Evolutionary conservation across 345 rosid species (phyloP).

Genomic region (Lepidium aucheri): DNA sequence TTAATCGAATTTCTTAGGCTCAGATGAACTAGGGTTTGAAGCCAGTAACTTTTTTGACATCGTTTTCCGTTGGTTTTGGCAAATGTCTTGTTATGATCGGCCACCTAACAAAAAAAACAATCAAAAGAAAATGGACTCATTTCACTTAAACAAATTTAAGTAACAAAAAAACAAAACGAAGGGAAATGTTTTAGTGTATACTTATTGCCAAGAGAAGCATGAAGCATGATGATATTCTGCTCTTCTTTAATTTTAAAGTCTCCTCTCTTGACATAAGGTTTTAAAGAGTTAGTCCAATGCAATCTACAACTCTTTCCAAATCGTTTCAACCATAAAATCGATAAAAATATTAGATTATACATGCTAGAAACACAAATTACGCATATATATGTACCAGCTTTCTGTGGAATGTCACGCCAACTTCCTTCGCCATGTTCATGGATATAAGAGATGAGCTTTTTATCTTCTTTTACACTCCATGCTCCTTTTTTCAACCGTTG

Average conservation of each 20-base stretch:
- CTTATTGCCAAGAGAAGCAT: too few species aligned
- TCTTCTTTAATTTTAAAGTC: constrained; percentile 25
- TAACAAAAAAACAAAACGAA: neutral
- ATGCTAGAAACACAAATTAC: neutral
- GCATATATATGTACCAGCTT: constrained; percentile 7
- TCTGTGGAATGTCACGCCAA: constrained; percentile 24
- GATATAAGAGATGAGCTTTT: constrained; percentile 21
- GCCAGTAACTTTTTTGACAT: constrained; percentile 48
- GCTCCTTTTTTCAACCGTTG: too few species aligned
- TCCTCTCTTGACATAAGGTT: constrained; percentile 26
- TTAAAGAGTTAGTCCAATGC: constrained; percentile 24
- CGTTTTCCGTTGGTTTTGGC: constrained; percentile 47
- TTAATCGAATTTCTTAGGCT: too few species aligned
- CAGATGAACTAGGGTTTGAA: too few species aligned
- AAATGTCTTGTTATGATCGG: constrained; percentile 43
- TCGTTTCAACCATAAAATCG: constrained; percentile 18
- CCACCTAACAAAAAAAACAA: constrained; percentile 27
- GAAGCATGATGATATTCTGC: constrained; percentile 22
- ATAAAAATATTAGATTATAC: neutral
- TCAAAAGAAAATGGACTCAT: too few species aligned
- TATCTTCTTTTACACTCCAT: neutral
- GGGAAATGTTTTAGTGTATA: too few species aligned
- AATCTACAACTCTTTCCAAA: constrained; percentile 34
- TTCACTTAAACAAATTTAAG: neutral
- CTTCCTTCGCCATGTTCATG: constrained; percentile 22